Evolutionary conservation across 2,329 filamentous ascomycete species (phyloP), one percentile per base, ranked within the genome.

Genomic region (Periconia macrospinosa): DNA sequence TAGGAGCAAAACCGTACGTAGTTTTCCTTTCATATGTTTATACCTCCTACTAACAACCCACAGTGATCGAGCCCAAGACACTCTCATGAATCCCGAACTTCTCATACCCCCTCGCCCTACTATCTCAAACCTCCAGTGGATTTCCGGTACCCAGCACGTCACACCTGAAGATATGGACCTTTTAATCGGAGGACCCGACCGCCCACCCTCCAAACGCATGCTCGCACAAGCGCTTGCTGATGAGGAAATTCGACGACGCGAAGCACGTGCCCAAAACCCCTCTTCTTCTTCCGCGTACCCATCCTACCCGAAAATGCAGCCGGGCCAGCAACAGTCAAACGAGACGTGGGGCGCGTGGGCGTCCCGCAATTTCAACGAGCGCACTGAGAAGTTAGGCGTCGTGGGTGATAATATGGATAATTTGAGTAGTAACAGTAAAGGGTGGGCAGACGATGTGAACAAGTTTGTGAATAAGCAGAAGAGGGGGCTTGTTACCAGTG

Each of bases 51-150:
- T 65, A 47, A 68, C 43, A 40, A 23, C 3, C 13, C 33, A 35
- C 54, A 81, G 79, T 49, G 71, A 73, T n/a, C 74, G 69, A 42
- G 77, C 78, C 15, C 77, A 84, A n/a, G 92, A 97, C 69, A 85
- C 80, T 8, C 80, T 99, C 2, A 85, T 90, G 73, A 96, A 97
- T 69, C 86, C 90, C 0, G 81, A 89, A 53, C 83, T 90, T 0
- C 69, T 83, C 15, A 82, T 89, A 19, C 93, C 92, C 1, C 82
- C 91, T 13, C 86, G 94, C 2, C 94, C 94, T 1, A 96, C 92
- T 0, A 99, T 99, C 55, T 95, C 90, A 18, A 96, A 95, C 66
- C 76, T 99, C 37, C 92, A 97, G 75, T 99, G 94, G 94, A 91
- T 99, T 49, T 89, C 92, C 0, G 94, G 94, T 3, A 97, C 93